Percentiles rank a stretch among this genome's conserved stretches.
phyloP scores from a whole-genome alignment of 768 basidiomycete genomes.

The Dioszegia hungarica region DNA sequence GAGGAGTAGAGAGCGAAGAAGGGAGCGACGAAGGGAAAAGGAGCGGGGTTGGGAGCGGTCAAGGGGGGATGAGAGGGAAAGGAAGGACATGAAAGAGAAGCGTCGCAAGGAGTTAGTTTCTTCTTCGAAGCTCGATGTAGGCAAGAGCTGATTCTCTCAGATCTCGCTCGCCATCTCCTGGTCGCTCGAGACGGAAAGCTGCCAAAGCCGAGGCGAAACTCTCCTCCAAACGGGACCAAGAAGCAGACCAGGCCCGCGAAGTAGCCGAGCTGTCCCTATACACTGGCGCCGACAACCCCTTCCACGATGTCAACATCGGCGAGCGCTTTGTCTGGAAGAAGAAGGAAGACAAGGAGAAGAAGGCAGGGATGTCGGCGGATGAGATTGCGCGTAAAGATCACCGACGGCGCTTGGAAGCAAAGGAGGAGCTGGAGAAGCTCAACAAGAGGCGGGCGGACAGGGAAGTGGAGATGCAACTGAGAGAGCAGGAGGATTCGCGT shows the following conservation, averaged over 20 bases:
- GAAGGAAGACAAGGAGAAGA: conserved; percentile 93
- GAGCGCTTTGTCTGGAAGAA: conserved; percentile 99
- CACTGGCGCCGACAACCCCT: conserved; percentile 94
- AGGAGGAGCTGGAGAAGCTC: conserved; percentile 86
- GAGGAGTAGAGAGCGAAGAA: conserved; percentile 14
- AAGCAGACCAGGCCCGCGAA: conserved; percentile 74
- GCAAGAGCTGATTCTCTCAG: not conserved
- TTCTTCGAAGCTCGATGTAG: not conserved
- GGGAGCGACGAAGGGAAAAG: conserved; percentile 37
- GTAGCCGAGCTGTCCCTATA: conserved; percentile 89
- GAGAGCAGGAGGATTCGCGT: conserved; percentile 87
- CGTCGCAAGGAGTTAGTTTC: conserved; percentile 54
- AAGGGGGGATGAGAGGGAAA: conserved; percentile 33
- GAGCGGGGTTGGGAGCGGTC: conserved; percentile 38
- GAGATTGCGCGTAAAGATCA: conserved; percentile 78
- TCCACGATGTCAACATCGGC: conserved; percentile 92
- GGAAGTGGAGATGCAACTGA: conserved; percentile 76
- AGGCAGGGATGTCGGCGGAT: conserved; percentile 69
- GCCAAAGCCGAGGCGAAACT: conserved; percentile 81
- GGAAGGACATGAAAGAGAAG: conserved; percentile 49
- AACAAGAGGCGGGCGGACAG: conserved; percentile 86
- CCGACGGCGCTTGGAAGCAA: conserved; percentile 77
- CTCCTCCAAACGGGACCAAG: conserved; percentile 42
- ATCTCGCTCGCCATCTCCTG: conserved; percentile 59
- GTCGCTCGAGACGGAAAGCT: conserved; percentile 77